These are phyloP conservation scores for Poronia punctata DNA, from an alignment of 495 filamentous ascomycete species.

Conservation along the genomic window DNA sequence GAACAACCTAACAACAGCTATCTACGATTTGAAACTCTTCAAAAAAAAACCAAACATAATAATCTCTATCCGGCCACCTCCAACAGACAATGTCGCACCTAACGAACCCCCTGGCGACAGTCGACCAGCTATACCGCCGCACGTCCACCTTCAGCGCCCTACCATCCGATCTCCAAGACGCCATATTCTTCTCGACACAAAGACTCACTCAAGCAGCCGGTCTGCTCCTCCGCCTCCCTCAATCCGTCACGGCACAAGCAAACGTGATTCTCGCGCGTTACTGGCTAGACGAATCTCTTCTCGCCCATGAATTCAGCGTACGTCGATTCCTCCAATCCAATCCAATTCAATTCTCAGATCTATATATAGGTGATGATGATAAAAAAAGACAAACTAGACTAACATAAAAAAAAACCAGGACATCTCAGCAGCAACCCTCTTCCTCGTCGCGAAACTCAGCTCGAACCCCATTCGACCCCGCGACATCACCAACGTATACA, in stretches of 20 bases:
- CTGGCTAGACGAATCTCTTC: constrained; percentile 55
- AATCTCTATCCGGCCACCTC: neutral
- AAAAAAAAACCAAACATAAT: neutral
- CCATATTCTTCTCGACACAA: constrained; percentile 58
- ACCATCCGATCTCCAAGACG: constrained; percentile 69
- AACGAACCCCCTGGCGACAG: constrained; percentile 80
- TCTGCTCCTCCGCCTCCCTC: constrained; percentile 74
- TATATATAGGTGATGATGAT: no score
- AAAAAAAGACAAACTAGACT: neutral
- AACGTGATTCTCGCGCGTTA: constrained; percentile 84
- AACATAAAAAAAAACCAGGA: constrained; percentile 44
- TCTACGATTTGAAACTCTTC: no score
- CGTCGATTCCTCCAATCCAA: neutral
- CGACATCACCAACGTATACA: constrained; percentile 75
- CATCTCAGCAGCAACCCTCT: constrained; percentile 73
- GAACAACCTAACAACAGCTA: no score
- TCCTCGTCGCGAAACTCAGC: constrained; percentile 78
- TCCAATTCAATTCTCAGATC: no score
- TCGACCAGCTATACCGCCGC: constrained; percentile 59
- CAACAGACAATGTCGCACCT: constrained; percentile 54
- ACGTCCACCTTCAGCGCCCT: constrained; percentile 52
- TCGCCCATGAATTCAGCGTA: constrained; percentile 40
- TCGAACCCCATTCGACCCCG: constrained; percentile 67
- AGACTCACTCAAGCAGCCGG: constrained; percentile 85
- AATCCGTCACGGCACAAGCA: constrained; percentile 82